Base-by-base conservation (phyloP, 2,329 filamentous ascomycete genomes). In the Talaromyces piceae region DNA sequence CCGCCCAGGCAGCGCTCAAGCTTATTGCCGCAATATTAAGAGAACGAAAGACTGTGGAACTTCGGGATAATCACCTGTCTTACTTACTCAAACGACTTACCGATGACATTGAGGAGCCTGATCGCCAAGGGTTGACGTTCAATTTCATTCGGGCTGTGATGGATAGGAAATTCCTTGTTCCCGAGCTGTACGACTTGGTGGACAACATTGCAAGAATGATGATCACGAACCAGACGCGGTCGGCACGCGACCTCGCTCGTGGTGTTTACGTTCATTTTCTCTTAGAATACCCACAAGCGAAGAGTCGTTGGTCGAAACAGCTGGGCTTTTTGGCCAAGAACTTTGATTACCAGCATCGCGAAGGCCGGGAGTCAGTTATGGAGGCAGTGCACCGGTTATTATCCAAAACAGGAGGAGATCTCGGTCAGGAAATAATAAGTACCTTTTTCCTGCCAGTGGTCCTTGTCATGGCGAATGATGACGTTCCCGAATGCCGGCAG, bases 181-280 rank as follows among this genome's bases (percentile, higher is more conserved):
- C 91, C 0, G 80, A 86, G 39, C 84, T 98, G 26, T 98, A 98
- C 64, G 91, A 97, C 63, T 85, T 87, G 7, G 80, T 96, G 56
- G 93, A 98, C 65, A 84, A 90, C 61, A 85, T 95, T 26, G 88
- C 89, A 44, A 84, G 81, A 3, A 86, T 96, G 66, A 97, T 97
- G 91, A 87, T 98, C 51, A 95, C 87, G 41, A 97, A 97, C 64
- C 88, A 95, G 56, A 91, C 94, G 59, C 86, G 87, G 59, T 84
- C 87, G 57, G 91, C 91, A 2, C 82, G 93, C 48, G 89, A 96
- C 65, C 76, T 95, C 31, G 91, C 91, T 12, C 80, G 93, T 51
- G 89, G 89, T 18, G 86, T 89, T 12, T 98, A 94, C 69, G 86
- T 95, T 67, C 89, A 96, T 59, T 98, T 98, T 71, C 74, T 98